phyloP scores from a whole-genome alignment of 192 early-diverging fungal genomes.

The Thoreauomyces humboldtii region DNA sequence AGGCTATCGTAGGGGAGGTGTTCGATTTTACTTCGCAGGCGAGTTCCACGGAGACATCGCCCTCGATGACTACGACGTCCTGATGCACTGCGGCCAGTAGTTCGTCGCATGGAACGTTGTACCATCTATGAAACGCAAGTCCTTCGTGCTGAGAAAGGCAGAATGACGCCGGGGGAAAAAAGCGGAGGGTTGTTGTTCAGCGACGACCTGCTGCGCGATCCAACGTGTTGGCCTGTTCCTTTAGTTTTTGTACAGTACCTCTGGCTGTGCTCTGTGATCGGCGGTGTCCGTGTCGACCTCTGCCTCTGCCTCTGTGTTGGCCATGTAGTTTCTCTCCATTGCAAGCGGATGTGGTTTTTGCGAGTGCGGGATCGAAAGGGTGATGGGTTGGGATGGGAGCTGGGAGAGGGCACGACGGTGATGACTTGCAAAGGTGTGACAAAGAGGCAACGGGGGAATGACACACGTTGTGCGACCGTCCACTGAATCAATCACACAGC shows the following conservation, averaged over 20 bases:
- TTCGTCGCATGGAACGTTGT: slow-evolving; percentile 27
- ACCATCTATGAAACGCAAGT: slow-evolving; percentile 15
- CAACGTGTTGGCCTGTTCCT: too few relatives aligned
- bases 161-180: neutral
- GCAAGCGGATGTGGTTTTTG: too few relatives aligned
- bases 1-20: neutral
- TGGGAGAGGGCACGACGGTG: too few relatives aligned
- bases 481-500: too few relatives aligned
- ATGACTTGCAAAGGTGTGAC: too few relatives aligned
- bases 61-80: slow-evolving; percentile 17
- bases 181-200: neutral
- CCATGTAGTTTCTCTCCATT: too few relatives aligned
- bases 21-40: slow-evolving; percentile 21
- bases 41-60: slow-evolving; percentile 23
- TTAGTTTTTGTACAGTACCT: neutral
- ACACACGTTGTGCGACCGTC: too few relatives aligned
- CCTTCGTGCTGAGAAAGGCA: slow-evolving; percentile 24
- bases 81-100: slow-evolving; percentile 19
- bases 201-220: neutral
- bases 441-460: too few relatives aligned
- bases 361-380: too few relatives aligned
- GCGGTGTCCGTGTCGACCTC: too few relatives aligned
- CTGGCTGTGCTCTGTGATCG: neutral
- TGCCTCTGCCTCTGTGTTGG: too few relatives aligned
- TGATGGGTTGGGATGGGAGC: too few relatives aligned